Conservation (phyloP, 441 rosid genomes). For the Populus tomentosa region DNA sequence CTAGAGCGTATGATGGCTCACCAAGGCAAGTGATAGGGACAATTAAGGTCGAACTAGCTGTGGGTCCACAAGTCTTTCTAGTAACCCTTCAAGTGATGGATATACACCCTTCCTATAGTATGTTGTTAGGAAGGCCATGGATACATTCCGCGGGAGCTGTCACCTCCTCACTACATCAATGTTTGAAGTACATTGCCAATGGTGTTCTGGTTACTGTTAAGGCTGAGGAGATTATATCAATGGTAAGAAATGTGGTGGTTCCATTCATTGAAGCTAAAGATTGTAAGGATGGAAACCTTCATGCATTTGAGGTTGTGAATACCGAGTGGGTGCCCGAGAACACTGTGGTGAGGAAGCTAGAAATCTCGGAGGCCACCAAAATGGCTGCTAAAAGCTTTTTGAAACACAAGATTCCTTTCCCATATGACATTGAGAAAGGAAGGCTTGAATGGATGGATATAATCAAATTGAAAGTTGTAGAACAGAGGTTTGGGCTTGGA, state of each 20-base stretch:
- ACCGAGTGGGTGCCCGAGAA: background rate
- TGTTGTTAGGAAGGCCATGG: background rate
- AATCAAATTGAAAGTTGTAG: accelerated
- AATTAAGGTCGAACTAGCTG: accelerated
- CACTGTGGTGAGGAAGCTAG: background rate
- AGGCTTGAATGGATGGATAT: background rate
- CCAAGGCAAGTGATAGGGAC: background rate
- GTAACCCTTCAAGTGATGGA: background rate
- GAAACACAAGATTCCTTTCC: background rate
- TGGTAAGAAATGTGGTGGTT: background rate
- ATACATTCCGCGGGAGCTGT: background rate
- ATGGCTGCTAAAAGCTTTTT: background rate
- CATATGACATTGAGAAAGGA: background rate
- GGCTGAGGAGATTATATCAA: background rate
- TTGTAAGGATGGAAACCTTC: background rate
- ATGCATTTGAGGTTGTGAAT: background rate
- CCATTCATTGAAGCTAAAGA: background rate
- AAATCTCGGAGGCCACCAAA: background rate
- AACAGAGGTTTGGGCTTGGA: background rate
- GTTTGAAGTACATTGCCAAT: background rate
- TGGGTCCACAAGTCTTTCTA: background rate
- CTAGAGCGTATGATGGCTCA: background rate
- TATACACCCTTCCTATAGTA: background rate
- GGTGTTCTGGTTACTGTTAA: background rate
- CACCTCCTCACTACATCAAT: background rate